phyloP scores from a whole-genome alignment of 2,329 filamentous ascomycete species.

The Geosmithia flava region DNA sequence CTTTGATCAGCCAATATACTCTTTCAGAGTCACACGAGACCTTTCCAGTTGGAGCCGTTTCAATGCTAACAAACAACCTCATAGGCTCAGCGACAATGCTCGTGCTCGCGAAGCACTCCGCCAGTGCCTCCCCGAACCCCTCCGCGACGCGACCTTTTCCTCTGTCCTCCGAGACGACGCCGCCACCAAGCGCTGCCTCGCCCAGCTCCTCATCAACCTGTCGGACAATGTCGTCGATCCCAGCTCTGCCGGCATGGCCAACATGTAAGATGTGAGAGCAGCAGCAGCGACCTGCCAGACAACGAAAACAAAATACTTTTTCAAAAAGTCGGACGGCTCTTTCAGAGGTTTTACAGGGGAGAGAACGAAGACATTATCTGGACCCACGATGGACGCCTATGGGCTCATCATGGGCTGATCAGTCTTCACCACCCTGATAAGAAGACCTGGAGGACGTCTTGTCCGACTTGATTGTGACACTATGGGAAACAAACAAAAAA shows the following conservation, averaged over 20 bases:
- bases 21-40: too few species aligned
- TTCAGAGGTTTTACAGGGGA: not conserved
- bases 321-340: not conserved
- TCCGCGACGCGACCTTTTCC: slow-evolving; percentile 95
- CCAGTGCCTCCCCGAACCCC: slow-evolving; percentile 93
- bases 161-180: slow-evolving; percentile 94
- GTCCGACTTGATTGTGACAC: too few species aligned
- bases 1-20: too few species aligned
- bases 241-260: slow-evolving; percentile 18
- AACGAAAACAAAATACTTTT: not conserved
- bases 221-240: slow-evolving; percentile 68
- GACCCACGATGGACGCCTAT: too few species aligned
- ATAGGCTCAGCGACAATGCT: slow-evolving; percentile 86
- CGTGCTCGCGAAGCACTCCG: slow-evolving; percentile 87
- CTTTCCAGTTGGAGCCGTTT: too few species aligned
- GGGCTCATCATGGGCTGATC: too few species aligned
- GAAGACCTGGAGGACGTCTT: too few species aligned
- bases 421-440: too few species aligned
- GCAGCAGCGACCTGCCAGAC: not conserved
- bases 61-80: not conserved
- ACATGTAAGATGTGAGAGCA: slow-evolving; percentile 11
- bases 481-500: not conserved
- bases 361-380: not conserved
- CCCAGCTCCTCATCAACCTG: slow-evolving; percentile 93
- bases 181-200: slow-evolving; percentile 91